Conservation (phyloP, 345 rosid species). For the Citrus trifoliata region DNA sequence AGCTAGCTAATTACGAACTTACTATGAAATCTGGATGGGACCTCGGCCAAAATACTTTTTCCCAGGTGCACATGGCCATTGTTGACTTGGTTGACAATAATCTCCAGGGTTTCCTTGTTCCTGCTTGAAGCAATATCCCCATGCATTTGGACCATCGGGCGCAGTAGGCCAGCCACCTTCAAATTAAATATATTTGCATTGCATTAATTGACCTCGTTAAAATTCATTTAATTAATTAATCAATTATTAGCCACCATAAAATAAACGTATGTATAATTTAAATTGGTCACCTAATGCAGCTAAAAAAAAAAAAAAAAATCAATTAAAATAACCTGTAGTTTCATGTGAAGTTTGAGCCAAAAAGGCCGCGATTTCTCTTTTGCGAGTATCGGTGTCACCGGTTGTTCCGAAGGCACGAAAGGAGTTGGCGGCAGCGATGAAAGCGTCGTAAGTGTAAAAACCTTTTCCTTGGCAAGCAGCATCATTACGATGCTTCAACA, state of each 20-base stretch:
- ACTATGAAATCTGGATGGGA: conserved; percentile 33
- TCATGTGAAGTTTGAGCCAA: conserved; percentile 71
- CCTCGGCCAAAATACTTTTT: conserved; percentile 34
- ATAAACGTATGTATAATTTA: too few relatives aligned
- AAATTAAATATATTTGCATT: not conserved
- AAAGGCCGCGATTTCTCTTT: conserved; percentile 64
- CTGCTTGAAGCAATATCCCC: conserved; percentile 30
- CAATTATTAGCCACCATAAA: too few relatives aligned
- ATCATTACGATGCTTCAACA: conserved; percentile 53
- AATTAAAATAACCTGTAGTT: conserved; percentile 44
- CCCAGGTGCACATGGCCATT: conserved; percentile 32
- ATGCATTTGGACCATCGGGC: conserved; percentile 31
- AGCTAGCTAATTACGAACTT: conserved; percentile 4
- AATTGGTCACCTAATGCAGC: not conserved
- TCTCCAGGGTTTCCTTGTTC: conserved; percentile 15
- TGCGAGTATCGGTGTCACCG: conserved; percentile 35
- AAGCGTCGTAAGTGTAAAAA: conserved; percentile 63
- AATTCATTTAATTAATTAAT: too few relatives aligned
- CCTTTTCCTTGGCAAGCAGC: conserved; percentile 37
- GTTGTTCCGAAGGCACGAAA: conserved; percentile 46
- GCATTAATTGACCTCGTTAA: not conserved
- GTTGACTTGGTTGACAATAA: conserved; percentile 15
- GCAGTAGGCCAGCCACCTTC: conserved; percentile 26
- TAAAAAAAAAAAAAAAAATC: too few relatives aligned
- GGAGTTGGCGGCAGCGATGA: conserved; percentile 48